Evolutionary conservation across 805 yeast species (phyloP).

Genomic region (Cyberlindnera bimundalis): DNA sequence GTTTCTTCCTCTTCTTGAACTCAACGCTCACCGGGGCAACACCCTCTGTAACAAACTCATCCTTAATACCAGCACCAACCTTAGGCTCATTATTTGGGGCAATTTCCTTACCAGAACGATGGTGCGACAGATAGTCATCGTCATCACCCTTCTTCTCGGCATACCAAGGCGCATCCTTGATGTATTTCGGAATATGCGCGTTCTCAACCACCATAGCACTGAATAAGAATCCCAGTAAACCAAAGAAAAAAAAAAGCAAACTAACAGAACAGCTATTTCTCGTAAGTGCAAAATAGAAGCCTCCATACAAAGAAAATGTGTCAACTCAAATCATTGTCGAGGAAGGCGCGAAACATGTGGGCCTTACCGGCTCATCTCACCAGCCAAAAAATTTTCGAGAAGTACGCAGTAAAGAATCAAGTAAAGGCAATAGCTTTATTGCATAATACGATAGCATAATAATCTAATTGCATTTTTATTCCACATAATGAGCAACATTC

Average conservation of each 20-base stretch:
- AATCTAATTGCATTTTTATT: no score
- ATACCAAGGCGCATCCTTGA: slow-evolving; percentile 41
- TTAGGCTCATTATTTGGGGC: slow-evolving; percentile 45
- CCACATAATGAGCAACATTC: slow-evolving; percentile 27
- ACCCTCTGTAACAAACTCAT: slow-evolving; percentile 33
- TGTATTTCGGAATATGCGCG: slow-evolving; percentile 39
- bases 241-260: neutral
- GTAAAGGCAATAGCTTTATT: no score
- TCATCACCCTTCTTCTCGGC: slow-evolving; percentile 19
- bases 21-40: neutral
- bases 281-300: neutral
- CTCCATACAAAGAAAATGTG: neutral
- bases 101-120: slow-evolving; percentile 34
- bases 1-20: slow-evolving; percentile 19
- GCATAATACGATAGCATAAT: no score
- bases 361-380: slow-evolving; percentile 2
- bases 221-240: neutral
- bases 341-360: neutral
- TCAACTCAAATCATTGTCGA: neutral
- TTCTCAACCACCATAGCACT: slow-evolving; percentile 22
- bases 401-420: no score
- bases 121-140: slow-evolving; percentile 54
- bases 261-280: no score
- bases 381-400: slow-evolving; percentile 1
- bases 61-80: slow-evolving; percentile 54